These are phyloP conservation scores for Moniliella sp. DNA, from an alignment of 1,284 basidiomycete species.

Conservation along the genomic window DNA sequence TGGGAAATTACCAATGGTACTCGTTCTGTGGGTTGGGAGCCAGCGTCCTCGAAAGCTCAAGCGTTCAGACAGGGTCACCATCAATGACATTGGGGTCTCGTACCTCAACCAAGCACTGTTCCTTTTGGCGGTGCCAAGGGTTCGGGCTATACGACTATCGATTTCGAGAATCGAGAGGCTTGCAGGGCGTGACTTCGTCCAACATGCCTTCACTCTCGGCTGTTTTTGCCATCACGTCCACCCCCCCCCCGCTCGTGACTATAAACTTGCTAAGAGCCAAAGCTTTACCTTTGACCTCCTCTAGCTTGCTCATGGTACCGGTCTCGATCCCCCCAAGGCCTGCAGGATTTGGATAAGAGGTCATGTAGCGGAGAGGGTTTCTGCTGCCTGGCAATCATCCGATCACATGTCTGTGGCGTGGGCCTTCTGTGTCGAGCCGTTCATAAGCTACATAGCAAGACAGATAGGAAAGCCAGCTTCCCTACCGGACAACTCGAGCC, in stretches of 20 bases:
- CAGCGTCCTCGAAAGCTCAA: slow-evolving; percentile 70
- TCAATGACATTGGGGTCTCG: slow-evolving; percentile 69
- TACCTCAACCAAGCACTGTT: slow-evolving; percentile 71
- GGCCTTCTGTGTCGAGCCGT: too few relatives aligned
- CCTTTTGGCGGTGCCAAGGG: slow-evolving; percentile 68
- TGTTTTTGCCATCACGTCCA: slow-evolving; percentile 57
- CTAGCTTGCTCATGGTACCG: too few relatives aligned
- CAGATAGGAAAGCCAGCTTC: too few relatives aligned
- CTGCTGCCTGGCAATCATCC: too few relatives aligned
- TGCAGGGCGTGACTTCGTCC: slow-evolving; percentile 59
- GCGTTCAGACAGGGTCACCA: slow-evolving; percentile 82
- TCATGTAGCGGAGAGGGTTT: too few relatives aligned
- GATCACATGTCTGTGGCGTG: too few relatives aligned
- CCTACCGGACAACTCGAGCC: too few relatives aligned
- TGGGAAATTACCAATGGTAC: slow-evolving; percentile 66
- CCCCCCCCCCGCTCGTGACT: slow-evolving; percentile 45
- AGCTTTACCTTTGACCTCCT: too few relatives aligned
- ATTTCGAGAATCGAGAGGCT: slow-evolving; percentile 56
- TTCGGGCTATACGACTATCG: slow-evolving; percentile 14
- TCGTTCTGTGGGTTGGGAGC: slow-evolving; percentile 75
- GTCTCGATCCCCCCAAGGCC: too few relatives aligned
- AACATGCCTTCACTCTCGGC: slow-evolving; percentile 70
- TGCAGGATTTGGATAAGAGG: too few relatives aligned
- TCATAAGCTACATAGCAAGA: too few relatives aligned
- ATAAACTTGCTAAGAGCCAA: slow-evolving; percentile 3